A percentile compares a stretch with the other conserved stretches of the same genome.
These are phyloP conservation scores for Saccharum hybrid DNA, from an alignment of 202 grass and related monocot genomes.

Conservation along the genomic window DNA sequence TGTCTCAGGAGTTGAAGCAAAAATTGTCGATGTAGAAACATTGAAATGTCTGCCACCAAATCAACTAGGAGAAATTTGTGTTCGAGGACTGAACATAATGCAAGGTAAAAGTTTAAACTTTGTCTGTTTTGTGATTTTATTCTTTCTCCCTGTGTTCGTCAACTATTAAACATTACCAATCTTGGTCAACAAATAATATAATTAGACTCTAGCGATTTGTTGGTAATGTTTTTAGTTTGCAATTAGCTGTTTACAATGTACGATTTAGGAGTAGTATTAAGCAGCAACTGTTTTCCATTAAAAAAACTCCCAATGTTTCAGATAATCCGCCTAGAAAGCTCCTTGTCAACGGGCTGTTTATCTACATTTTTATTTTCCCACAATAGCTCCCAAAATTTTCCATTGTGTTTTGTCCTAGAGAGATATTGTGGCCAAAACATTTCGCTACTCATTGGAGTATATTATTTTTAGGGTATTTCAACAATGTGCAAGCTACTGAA, in stretches of 20 bases:
- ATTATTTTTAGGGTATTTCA: constrained; percentile 75
- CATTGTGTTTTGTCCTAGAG: background rate
- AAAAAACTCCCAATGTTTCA: background rate
- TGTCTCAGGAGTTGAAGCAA: constrained; percentile 69
- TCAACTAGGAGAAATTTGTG: constrained; percentile 84
- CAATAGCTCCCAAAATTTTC: background rate
- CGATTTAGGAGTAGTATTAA: background rate
- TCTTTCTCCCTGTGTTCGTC: background rate
- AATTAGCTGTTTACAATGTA: constrained; percentile 12
- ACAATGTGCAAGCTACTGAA: constrained; percentile 85
- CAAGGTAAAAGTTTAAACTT: constrained; percentile 56
- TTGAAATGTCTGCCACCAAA: constrained; percentile 65
- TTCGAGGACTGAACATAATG: constrained; percentile 89
- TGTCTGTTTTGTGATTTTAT: background rate
- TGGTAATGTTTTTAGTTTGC: background rate
- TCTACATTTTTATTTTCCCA: background rate
- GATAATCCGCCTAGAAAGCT: background rate
- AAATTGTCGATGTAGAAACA: constrained; percentile 69
- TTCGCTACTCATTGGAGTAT: constrained; percentile 27
- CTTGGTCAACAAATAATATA: background rate
- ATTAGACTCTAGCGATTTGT: background rate
- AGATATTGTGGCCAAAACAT: constrained; percentile 6
- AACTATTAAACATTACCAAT: background rate
- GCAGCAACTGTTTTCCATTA: background rate
- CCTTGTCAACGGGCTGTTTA: background rate